Base-by-base conservation (phyloP, 169 alveolate species). In the Plasmodium cynomolgi region DNA sequence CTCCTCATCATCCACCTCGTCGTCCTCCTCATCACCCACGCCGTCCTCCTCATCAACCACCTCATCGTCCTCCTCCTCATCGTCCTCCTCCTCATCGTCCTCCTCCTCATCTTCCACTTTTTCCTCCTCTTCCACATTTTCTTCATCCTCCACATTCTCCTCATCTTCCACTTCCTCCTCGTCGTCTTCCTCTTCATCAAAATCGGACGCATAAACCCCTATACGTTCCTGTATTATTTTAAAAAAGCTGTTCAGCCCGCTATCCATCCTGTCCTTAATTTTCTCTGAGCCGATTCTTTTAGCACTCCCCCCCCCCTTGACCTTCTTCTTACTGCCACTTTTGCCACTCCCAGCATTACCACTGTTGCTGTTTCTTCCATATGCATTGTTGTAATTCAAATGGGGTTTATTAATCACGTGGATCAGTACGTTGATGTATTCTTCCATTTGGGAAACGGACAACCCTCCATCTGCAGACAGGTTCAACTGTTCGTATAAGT, bases 401-500 rank as follows among this genome's bases (percentile, higher is more conserved):
- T 91, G 92, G 0, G 95, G 95, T 37, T 56, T 47, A 39, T 79
- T 81, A 37, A 91, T 91, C 37, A 91, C 95, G 33, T 91, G 95
- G 37, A 91, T 91, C 37, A 91, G 47, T 37, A 91, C 95, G 50
- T 91, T 91, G 31, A 91, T 91, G 83, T 91, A 91, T 91, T 91
- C 95, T 58, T 91, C 95, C 84, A 91, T 72, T 8, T 73, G 82
- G 29, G 92, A 75, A 73, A 62, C 75, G 62, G 86, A 71, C 44
- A 91, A 26, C n/a, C 95, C 95, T 31, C 92, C 92, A 29, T 91
- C 95, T 20, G 83, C 85, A 23, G 95, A 91, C 39, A 91, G 75
- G 34, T 91, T 91, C 75, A 91, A 20, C 33, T 91, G 91, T 39
- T 91, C 95, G 31, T 91, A 91, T 81, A 91, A 82, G 47, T 91